phyloP scores from a whole-genome alignment of 2,329 filamentous ascomycete genomes.

The Aureobasidium sp. region DNA sequence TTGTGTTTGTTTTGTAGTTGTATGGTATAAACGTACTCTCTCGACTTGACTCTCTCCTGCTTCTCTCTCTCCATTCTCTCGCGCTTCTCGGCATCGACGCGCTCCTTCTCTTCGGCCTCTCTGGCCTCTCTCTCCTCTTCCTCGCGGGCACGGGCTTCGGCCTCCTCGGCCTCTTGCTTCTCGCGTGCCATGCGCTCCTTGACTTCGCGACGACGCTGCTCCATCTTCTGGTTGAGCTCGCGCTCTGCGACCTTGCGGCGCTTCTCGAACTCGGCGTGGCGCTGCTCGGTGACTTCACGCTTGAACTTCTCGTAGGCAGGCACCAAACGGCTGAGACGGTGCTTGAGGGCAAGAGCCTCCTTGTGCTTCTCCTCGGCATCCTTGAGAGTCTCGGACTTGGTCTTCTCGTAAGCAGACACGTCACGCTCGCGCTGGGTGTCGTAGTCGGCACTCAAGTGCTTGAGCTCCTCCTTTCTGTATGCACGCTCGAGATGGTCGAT shows the following conservation, averaged over 20 bases:
- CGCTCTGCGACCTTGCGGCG: conserved; percentile 84
- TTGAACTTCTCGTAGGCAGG: conserved; percentile 79
- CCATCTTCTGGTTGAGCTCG: conserved; percentile 88
- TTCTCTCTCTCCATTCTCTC: conserved; percentile 66
- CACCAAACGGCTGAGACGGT: conserved; percentile 78
- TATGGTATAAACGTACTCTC: conserved; percentile 40
- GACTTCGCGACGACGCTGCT: conserved; percentile 77
- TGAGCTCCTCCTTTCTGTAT: conserved; percentile 89
- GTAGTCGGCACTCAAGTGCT: conserved; percentile 83
- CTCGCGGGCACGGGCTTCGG: conserved; percentile 67
- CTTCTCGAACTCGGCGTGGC: conserved; percentile 93
- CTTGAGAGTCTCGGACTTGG: conserved; percentile 67
- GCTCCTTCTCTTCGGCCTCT: conserved; percentile 80
- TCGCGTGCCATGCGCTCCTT: conserved; percentile 75
- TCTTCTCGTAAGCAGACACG: conserved; percentile 67
- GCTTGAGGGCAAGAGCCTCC: conserved; percentile 86
- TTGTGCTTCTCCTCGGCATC: conserved; percentile 84
- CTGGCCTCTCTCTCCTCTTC: conserved; percentile 73
- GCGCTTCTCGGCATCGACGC: conserved; percentile 71
- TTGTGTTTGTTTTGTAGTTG: conserved; percentile 3
- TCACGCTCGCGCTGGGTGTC: conserved; percentile 73
- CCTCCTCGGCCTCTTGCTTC: conserved; percentile 76
- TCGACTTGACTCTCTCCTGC: conserved; percentile 48
- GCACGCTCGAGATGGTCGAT: conserved; percentile 96
- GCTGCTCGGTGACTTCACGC: conserved; percentile 71